Evolutionary conservation across 345 rosid species (phyloP).

Genomic region (Heritiera littoralis): DNA sequence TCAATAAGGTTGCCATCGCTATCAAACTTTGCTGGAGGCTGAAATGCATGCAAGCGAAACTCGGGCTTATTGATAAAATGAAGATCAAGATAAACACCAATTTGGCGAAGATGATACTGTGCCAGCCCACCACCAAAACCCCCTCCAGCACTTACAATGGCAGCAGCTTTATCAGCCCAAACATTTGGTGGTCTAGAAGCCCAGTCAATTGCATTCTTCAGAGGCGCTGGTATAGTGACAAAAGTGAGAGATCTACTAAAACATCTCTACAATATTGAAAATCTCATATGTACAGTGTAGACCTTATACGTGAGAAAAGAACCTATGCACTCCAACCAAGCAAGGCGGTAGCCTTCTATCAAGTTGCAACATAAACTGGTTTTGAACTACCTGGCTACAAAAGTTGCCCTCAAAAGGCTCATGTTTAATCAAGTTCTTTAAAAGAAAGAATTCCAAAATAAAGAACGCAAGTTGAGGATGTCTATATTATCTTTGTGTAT

Average conservation of each 20-base stretch:
- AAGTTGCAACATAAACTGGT: slow-evolving; percentile 3
- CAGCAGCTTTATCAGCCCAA: slow-evolving; percentile 86
- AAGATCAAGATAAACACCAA: slow-evolving; percentile 74
- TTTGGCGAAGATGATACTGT: slow-evolving; percentile 84
- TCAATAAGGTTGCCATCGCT: slow-evolving; percentile 69
- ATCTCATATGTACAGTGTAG: too few species aligned
- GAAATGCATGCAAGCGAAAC: slow-evolving; percentile 64
- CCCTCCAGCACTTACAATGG: slow-evolving; percentile 69
- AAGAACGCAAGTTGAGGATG: neutral
- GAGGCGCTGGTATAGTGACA: slow-evolving; percentile 47
- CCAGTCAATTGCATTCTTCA: slow-evolving; percentile 91
- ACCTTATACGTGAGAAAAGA: too few species aligned
- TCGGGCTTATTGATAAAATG: slow-evolving; percentile 92
- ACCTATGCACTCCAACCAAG: neutral
- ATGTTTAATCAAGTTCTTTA: neutral
- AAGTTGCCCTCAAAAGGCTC: neutral
- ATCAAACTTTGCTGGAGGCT: slow-evolving; percentile 81
- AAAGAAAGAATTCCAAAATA: neutral
- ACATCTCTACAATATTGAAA: too few species aligned
- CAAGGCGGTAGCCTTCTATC: neutral
- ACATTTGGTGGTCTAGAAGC: slow-evolving; percentile 74
- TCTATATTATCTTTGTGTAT: neutral
- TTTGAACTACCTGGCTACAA: neutral
- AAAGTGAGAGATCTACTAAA: too few species aligned
- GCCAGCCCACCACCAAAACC: slow-evolving; percentile 58